Evolutionary conservation across 441 rosid species (phyloP).

Genomic region (Corymbia citriodora): DNA sequence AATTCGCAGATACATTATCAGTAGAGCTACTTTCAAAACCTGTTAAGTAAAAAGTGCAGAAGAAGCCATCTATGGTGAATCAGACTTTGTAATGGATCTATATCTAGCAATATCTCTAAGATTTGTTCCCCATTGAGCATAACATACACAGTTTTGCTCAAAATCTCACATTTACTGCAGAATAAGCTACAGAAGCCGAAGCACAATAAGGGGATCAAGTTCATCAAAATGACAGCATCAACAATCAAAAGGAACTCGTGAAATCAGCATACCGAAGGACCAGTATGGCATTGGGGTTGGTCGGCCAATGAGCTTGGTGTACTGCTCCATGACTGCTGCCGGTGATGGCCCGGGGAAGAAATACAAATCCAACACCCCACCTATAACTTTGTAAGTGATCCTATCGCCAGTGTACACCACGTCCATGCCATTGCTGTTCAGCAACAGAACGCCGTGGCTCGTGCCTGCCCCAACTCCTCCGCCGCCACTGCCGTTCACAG

Average conservation of each 20-base stretch:
- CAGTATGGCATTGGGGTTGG: conserved; percentile 82
- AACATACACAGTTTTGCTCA: neutral
- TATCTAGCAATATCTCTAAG: neutral
- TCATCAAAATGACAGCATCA: neutral
- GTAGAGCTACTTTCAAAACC: neutral
- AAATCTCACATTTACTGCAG: neutral
- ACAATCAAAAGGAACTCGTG: neutral
- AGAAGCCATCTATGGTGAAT: neutral
- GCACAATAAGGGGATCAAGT: neutral
- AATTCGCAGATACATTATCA: neutral
- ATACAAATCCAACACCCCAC: conserved; percentile 62
- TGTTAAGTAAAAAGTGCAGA: neutral
- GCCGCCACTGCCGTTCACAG: too few species aligned
- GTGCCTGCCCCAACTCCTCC: conserved; percentile 26
- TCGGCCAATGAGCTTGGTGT: conserved; percentile 62
- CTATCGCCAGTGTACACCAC: conserved; percentile 41
- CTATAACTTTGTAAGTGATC: conserved; percentile 58
- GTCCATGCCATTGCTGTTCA: conserved; percentile 86
- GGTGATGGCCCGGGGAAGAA: conserved; percentile 60
- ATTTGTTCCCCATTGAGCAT: neutral
- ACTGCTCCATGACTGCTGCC: conserved; percentile 50
- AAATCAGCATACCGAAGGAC: conserved; percentile 53
- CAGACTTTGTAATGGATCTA: neutral
- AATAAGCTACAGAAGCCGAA: neutral
- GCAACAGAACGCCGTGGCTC: conserved; percentile 55